Evolutionary conservation across 768 basidiomycete species (phyloP).

Genomic region (Leucocoprinus birnbaumii): DNA sequence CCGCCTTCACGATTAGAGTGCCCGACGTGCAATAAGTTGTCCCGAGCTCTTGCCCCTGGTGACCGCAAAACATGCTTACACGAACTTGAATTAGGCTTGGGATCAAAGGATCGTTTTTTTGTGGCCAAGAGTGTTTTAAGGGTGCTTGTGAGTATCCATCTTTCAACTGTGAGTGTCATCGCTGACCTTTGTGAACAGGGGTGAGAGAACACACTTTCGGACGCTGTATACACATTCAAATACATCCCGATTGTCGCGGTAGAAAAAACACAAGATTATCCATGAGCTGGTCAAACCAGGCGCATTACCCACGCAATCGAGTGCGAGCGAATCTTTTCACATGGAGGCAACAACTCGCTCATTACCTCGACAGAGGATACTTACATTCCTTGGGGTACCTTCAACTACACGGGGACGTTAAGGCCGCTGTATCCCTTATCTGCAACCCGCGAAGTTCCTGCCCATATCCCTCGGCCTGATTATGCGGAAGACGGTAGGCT

Average conservation of each 20-base stretch:
- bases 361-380: constrained; percentile 51
- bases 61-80: constrained; percentile 5
- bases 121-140: constrained; percentile 96
- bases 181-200: constrained; percentile 25
- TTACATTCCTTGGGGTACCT: constrained; percentile 78
- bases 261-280: constrained; percentile 84
- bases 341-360: background rate
- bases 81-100: constrained; percentile 51
- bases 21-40: constrained; percentile 90
- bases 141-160: constrained; percentile 68
- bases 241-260: background rate
- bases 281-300: constrained; percentile 57
- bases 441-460: constrained; percentile 70
- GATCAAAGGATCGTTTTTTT: constrained; percentile 85
- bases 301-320: constrained; percentile 1
- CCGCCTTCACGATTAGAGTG: constrained; percentile 88
- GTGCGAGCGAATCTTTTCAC: background rate
- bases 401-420: constrained; percentile 74
- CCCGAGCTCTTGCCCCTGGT: constrained; percentile 5
- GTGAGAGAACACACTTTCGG: constrained; percentile 19
- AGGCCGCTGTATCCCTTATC: constrained; percentile 90
- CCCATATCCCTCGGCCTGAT: constrained; percentile 84
- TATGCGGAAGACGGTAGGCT: constrained; percentile 60
- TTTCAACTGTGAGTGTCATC: constrained; percentile 8
- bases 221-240: background rate